Conservation (phyloP, 306 rosid species). For the Pyrus pyrifolia region DNA sequence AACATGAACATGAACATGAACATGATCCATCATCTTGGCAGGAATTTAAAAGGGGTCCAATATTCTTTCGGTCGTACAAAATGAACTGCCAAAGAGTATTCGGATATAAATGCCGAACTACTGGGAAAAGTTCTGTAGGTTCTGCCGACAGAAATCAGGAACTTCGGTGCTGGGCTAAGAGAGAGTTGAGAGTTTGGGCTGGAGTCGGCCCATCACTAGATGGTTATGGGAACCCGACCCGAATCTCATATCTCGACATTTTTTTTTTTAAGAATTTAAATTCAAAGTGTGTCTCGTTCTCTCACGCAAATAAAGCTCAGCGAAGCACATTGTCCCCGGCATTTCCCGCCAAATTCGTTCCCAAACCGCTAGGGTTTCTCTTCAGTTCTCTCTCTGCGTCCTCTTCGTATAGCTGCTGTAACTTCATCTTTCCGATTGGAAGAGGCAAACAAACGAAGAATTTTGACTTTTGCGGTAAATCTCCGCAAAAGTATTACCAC, state of each 20-base stretch:
- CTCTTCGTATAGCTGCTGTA: too few relatives aligned
- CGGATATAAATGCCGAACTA: fast-evolving
- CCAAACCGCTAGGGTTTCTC: slow-evolving; percentile 15
- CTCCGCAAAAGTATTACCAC: neutral
- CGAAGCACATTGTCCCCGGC: neutral
- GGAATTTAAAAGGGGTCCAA: too few relatives aligned
- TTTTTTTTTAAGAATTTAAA: neutral
- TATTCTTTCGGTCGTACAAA: too few relatives aligned
- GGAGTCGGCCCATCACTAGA: neutral
- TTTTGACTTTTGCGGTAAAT: neutral
- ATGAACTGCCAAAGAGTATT: too few relatives aligned
- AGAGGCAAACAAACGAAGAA: too few relatives aligned
- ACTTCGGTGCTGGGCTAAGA: too few relatives aligned
- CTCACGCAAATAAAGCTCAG: neutral
- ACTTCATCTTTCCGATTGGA: too few relatives aligned
- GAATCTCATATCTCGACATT: neutral
- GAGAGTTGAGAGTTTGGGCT: neutral
- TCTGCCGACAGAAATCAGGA: too few relatives aligned
- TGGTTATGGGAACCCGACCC: neutral
- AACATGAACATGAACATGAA: too few relatives aligned
- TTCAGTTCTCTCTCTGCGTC: neutral
- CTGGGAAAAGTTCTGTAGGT: fast-evolving
- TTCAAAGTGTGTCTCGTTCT: neutral
- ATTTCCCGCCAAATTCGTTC: slow-evolving; percentile 43
- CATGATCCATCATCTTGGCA: too few relatives aligned